Evolutionary conservation across 257 asterid species (phyloP).

Genomic region (Fraxinus pennsylvanica): DNA sequence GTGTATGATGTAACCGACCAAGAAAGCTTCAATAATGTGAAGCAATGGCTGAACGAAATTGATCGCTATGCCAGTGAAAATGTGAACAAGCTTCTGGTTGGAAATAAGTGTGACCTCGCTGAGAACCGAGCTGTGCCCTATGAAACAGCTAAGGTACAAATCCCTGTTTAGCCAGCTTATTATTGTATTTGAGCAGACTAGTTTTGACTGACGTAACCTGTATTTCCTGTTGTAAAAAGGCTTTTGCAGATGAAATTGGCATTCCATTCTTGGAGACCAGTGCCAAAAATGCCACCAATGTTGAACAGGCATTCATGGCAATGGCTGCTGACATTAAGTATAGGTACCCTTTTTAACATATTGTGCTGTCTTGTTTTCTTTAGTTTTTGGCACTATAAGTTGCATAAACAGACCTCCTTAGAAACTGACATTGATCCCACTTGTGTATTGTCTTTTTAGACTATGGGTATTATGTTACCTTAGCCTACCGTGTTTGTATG

Average conservation of each 20-base stretch:
- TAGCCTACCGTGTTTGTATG: too few species aligned
- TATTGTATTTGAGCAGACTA: neutral
- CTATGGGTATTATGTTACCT: neutral
- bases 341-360: neutral
- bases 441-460: too few species aligned
- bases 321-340: neutral
- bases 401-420: too few species aligned
- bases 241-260: slow-evolving; percentile 1
- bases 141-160: slow-evolving; percentile 24
- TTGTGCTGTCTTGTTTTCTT: too few species aligned
- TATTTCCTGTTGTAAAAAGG: neutral
- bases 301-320: slow-evolving; percentile 2
- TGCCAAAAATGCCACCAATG: slow-evolving; percentile 4
- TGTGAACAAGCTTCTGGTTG: slow-evolving; percentile 28
- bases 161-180: neutral
- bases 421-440: too few species aligned
- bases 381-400: too few species aligned
- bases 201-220: neutral
- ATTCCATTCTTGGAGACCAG: slow-evolving; percentile 6
- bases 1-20: slow-evolving; percentile 29
- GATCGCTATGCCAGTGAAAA: slow-evolving; percentile 27
- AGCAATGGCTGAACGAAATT: slow-evolving; percentile 29
- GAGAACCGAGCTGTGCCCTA: slow-evolving; percentile 21
- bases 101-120: slow-evolving; percentile 24
- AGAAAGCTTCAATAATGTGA: slow-evolving; percentile 31